These are phyloP conservation scores for Candida xyloterini DNA, from an alignment of 805 yeast genomes.

Conservation along the genomic window DNA sequence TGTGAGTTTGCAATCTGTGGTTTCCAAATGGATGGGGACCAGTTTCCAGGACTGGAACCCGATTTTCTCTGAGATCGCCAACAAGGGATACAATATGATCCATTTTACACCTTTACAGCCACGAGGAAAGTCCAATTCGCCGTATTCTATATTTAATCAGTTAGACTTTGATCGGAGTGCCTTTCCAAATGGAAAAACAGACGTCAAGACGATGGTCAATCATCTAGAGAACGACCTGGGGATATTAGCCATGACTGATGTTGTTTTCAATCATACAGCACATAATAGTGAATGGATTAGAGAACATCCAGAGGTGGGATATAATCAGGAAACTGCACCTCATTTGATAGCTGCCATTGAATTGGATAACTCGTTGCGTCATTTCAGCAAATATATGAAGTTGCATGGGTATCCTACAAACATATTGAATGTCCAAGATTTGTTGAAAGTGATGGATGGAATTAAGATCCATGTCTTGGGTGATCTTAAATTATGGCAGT, in stretches of 20 bases:
- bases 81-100: conserved; percentile 89
- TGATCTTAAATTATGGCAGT: conserved; percentile 79
- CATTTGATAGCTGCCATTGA: conserved; percentile 83
- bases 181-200: conserved; percentile 52
- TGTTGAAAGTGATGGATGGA: conserved; percentile 62
- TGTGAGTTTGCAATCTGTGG: conserved; percentile 76
- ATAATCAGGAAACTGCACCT: conserved; percentile 83
- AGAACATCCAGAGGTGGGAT: conserved; percentile 88
- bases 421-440: conserved; percentile 49
- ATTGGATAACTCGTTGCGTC: conserved; percentile 64
- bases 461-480: conserved; percentile 66
- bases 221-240: conserved; percentile 51
- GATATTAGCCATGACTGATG: conserved; percentile 80
- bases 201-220: conserved; percentile 51
- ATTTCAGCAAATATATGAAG: conserved; percentile 59
- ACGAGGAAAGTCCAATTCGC: conserved; percentile 88
- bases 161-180: conserved; percentile 64
- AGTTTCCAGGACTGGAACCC: conserved; percentile 57
- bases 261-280: conserved; percentile 94
- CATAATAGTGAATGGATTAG: conserved; percentile 82
- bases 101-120: conserved; percentile 93
- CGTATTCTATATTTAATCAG: conserved; percentile 89
- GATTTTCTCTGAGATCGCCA: conserved; percentile 56
- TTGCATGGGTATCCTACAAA: conserved; percentile 60
- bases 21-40: conserved; percentile 88